phyloP scores from a whole-genome alignment of 2,329 filamentous ascomycete species.

The Pestalotiopsis sp. region DNA sequence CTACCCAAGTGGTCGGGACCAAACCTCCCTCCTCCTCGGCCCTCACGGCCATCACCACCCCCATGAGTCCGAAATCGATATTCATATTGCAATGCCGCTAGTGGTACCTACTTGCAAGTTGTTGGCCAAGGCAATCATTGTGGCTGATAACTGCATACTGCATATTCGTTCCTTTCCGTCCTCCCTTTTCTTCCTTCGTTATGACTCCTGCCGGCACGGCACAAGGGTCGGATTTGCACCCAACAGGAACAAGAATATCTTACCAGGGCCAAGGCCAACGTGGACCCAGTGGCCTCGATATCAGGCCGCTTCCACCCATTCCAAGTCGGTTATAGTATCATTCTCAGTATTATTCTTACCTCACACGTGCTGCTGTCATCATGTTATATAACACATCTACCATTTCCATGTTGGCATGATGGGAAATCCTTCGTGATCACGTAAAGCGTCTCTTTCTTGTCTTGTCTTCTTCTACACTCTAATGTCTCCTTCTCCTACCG shows the following conservation, averaged over 20 bases:
- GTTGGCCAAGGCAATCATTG: background rate
- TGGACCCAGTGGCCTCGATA: conserved; percentile 23
- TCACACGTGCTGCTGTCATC: conserved; percentile 15
- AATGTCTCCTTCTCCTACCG: conserved; percentile 31
- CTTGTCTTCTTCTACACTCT: conserved; percentile 26
- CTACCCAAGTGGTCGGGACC: background rate
- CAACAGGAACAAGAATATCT: conserved; percentile 15
- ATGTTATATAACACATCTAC: conserved; percentile 24
- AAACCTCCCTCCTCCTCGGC: background rate
- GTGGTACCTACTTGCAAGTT: background rate
- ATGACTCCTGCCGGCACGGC: conserved; percentile 16
- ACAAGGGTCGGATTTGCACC: conserved; percentile 13
- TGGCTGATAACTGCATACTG: background rate
- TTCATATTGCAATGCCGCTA: background rate
- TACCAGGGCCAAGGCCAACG: conserved; percentile 21
- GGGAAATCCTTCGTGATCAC: conserved; percentile 13
- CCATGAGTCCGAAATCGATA: background rate
- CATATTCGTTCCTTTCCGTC: background rate
- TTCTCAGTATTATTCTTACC: conserved; percentile 13
- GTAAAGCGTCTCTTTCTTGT: conserved; percentile 15
- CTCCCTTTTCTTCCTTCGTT: background rate
- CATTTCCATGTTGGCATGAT: conserved; percentile 12
- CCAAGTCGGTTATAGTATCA: background rate
- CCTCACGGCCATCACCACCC: background rate
- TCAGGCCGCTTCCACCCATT: conserved; percentile 22